A percentile compares a stretch with the other conserved stretches of the same genome.
Conservation (phyloP, 2,329 filamentous ascomycete genomes). For the Xylariales sp. region DNA sequence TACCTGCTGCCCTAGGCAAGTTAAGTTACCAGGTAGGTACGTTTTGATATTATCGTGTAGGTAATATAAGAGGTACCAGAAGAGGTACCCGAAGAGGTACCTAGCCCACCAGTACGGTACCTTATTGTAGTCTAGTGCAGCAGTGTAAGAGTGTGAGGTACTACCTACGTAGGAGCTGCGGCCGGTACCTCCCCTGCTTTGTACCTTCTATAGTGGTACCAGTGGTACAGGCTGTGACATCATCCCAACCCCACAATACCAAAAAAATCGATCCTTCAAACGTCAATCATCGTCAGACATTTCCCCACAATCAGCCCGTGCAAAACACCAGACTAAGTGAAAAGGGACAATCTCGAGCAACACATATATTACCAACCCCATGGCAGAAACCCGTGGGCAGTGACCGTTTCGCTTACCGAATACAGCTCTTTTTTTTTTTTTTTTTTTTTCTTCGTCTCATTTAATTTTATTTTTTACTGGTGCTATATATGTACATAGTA, state of each 20-base stretch:
- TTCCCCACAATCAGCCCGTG: slow-evolving; percentile 30
- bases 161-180: too few species aligned
- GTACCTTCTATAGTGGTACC: slow-evolving; percentile 1
- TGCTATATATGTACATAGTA: too few species aligned
- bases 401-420: slow-evolving; percentile 23
- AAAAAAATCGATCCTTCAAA: slow-evolving; percentile 40
- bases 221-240: slow-evolving; percentile 41
- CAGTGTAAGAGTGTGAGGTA: too few species aligned
- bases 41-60: background rate
- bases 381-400: background rate
- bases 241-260: slow-evolving; percentile 41
- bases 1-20: background rate
- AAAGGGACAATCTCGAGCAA: slow-evolving; percentile 12
- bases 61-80: too few species aligned
- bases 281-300: slow-evolving; percentile 33
- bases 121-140: too few species aligned
- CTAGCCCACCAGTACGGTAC: too few species aligned
- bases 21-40: background rate
- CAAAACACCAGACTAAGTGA: slow-evolving; percentile 7
- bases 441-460: background rate
- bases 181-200: too few species aligned
- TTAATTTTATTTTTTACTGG: too few species aligned
- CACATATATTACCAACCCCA: slow-evolving; percentile 2
- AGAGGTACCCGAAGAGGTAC: too few species aligned
- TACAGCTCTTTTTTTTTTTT: background rate